phyloP scores from a whole-genome alignment of 768 basidiomycete genomes.

The Peribolospora kevripleyi region DNA sequence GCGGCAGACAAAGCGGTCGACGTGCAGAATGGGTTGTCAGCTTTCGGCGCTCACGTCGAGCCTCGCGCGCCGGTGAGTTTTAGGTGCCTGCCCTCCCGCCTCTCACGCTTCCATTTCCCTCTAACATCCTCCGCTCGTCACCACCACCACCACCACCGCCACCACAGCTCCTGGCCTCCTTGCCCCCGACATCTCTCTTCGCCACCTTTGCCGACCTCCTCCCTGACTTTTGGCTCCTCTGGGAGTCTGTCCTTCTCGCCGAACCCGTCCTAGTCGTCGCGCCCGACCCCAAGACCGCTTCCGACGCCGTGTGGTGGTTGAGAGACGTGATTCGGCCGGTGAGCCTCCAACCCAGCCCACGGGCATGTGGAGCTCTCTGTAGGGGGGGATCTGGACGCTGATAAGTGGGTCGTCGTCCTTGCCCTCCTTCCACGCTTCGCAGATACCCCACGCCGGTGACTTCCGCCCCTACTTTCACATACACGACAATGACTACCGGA shows the following conservation, averaged over 20 bases:
- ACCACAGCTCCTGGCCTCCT: slow-evolving; percentile 31
- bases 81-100: background rate
- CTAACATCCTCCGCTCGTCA: background rate
- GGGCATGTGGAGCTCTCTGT: too few relatives aligned
- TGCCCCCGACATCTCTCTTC: slow-evolving; percentile 37
- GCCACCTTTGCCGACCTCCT: slow-evolving; percentile 19
- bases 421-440: background rate
- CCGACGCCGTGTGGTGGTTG: slow-evolving; percentile 73
- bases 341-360: slow-evolving; percentile 10
- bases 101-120: background rate
- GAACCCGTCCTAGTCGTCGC: slow-evolving; percentile 75
- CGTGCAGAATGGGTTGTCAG: background rate
- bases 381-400: too few relatives aligned
- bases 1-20: slow-evolving; percentile 2
- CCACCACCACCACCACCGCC: background rate
- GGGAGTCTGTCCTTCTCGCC: slow-evolving; percentile 79
- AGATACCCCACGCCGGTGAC: slow-evolving; percentile 67
- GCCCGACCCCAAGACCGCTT: slow-evolving; percentile 49
- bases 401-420: background rate
- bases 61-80: background rate
- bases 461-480: slow-evolving; percentile 89
- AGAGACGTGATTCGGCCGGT: slow-evolving; percentile 67
- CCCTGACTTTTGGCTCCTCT: slow-evolving; percentile 28
- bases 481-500: slow-evolving; percentile 60
- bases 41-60: slow-evolving; percentile 1